These are phyloP conservation scores for Mortierella antarctica DNA, from an alignment of 192 early-diverging fungal species.

Conservation along the genomic window DNA sequence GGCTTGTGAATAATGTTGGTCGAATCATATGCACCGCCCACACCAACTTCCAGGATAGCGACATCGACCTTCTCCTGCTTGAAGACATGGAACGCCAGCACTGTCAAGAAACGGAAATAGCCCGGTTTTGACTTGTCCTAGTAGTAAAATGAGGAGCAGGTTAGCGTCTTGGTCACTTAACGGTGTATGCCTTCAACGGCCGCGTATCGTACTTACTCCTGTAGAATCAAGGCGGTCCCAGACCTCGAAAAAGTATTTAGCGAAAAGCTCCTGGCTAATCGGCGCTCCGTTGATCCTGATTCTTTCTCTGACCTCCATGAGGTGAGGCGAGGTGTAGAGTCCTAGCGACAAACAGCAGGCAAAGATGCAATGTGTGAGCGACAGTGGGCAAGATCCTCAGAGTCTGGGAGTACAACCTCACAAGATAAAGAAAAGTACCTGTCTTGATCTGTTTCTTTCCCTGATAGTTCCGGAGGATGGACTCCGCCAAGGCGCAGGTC, in stretches of 20 bases:
- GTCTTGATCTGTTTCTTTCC: conserved; percentile 39
- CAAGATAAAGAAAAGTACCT: conserved; percentile 7
- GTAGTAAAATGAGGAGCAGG: background rate
- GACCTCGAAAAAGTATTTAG: conserved; percentile 88
- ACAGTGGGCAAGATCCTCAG: background rate
- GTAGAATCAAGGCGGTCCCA: conserved; percentile 78
- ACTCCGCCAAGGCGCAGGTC: conserved; percentile 83
- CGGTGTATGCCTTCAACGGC: background rate
- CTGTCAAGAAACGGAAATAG: conserved; percentile 93
- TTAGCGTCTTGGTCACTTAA: background rate
- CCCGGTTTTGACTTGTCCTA: conserved; percentile 71
- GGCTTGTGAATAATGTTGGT: conserved; percentile 82
- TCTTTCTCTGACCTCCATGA: conserved; percentile 91
- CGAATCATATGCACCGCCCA: conserved; percentile 88
- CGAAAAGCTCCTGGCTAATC: conserved; percentile 68
- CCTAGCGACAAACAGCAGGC: conserved; percentile 57
- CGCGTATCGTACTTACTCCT: conserved; percentile 20
- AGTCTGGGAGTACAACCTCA: background rate
- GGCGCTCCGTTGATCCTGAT: conserved; percentile 93
- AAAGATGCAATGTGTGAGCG: background rate
- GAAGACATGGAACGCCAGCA: conserved; percentile 92
- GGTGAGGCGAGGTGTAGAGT: conserved; percentile 93
- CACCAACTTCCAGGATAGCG: conserved; percentile 83
- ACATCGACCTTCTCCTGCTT: conserved; percentile 85
- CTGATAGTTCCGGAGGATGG: conserved; percentile 71